Percentiles rank a stretch among this genome's conserved stretches.
Evolutionary conservation across 768 basidiomycete species (phyloP).

Genomic region (Sutorius australiensis): DNA sequence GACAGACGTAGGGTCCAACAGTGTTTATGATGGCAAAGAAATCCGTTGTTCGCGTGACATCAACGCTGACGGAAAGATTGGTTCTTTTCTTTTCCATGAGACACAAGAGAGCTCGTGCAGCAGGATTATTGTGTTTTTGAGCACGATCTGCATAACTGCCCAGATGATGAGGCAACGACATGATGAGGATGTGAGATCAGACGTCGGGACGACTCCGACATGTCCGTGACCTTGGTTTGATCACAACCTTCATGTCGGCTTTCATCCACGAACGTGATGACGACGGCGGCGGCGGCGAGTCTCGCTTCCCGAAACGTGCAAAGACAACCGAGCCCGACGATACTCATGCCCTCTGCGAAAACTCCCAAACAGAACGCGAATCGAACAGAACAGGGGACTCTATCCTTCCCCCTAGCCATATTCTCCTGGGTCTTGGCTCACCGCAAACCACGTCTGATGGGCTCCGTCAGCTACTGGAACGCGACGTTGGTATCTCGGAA

Average conservation of each 20-base stretch:
- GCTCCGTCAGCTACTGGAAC: conserved; percentile 61
- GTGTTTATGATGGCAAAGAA: conserved; percentile 83
- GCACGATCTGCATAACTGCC: conserved; percentile 64
- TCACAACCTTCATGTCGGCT: conserved; percentile 22
- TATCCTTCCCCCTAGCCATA: conserved; percentile 72
- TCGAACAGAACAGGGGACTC: conserved; percentile 10
- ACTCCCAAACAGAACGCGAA: neutral
- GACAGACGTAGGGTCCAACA: conserved; percentile 87
- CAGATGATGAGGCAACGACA: conserved; percentile 38
- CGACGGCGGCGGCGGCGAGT: conserved; percentile 37
- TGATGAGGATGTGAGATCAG: conserved; percentile 1
- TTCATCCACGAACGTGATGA: conserved; percentile 51
- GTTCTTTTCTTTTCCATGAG: conserved; percentile 83
- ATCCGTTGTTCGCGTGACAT: conserved; percentile 77
- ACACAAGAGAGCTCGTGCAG: conserved; percentile 73
- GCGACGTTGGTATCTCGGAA: conserved; percentile 87
- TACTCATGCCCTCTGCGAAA: conserved; percentile 4
- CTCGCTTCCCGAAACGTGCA: conserved; percentile 38
- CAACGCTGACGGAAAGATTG: conserved; percentile 94
- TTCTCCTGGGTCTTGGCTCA: conserved; percentile 56
- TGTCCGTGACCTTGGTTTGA: too few species aligned
- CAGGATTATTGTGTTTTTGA: conserved; percentile 58
- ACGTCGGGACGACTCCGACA: too few species aligned
- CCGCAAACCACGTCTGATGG: conserved; percentile 48
- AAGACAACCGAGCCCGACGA: conserved; percentile 30